These are phyloP conservation scores for Kwoniella sp. DNA, from an alignment of 768 basidiomycete genomes.

Conservation along the genomic window DNA sequence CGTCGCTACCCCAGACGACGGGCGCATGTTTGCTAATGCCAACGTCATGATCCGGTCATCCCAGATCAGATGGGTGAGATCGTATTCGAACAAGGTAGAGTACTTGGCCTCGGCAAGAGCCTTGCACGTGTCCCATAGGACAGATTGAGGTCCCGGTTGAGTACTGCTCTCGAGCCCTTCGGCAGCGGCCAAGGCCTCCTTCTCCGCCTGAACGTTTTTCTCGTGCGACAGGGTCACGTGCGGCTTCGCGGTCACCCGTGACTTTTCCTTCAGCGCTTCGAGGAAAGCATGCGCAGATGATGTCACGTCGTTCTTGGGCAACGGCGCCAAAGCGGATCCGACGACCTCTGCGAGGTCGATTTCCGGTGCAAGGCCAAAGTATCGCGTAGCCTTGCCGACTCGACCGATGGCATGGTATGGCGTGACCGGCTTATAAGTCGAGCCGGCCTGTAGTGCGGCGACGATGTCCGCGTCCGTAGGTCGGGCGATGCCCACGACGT, in stretches of 20 bases:
- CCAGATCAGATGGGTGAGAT: slow-evolving; percentile 63
- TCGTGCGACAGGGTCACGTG: slow-evolving; percentile 85
- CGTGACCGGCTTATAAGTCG: slow-evolving; percentile 52
- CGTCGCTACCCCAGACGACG: not conserved
- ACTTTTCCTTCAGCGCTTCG: slow-evolving; percentile 52
- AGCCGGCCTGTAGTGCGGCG: slow-evolving; percentile 55
- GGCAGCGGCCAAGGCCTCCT: slow-evolving; percentile 11
- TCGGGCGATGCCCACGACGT: slow-evolving; percentile 56
- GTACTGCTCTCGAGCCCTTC: not conserved
- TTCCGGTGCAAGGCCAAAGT: slow-evolving; percentile 75
- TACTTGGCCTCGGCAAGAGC: slow-evolving; percentile 49
- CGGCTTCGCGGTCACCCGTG: slow-evolving; percentile 60
- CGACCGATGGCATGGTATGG: slow-evolving; percentile 38
- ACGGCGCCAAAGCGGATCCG: slow-evolving; percentile 26
- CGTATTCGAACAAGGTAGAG: slow-evolving; percentile 62
- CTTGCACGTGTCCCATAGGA: slow-evolving; percentile 59
- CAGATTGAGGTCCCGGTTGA: slow-evolving; percentile 22
- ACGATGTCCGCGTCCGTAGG: slow-evolving; percentile 61
- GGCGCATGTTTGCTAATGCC: slow-evolving; percentile 57
- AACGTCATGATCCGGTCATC: slow-evolving; percentile 75
- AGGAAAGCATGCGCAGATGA: slow-evolving; percentile 54
- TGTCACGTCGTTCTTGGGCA: slow-evolving; percentile 22
- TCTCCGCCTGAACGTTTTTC: slow-evolving; percentile 51
- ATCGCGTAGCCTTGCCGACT: slow-evolving; percentile 51
- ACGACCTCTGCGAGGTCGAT: slow-evolving; percentile 60